phyloP scores from a whole-genome alignment of 352 stramenopile genomes.

The Globisporangium solare region DNA sequence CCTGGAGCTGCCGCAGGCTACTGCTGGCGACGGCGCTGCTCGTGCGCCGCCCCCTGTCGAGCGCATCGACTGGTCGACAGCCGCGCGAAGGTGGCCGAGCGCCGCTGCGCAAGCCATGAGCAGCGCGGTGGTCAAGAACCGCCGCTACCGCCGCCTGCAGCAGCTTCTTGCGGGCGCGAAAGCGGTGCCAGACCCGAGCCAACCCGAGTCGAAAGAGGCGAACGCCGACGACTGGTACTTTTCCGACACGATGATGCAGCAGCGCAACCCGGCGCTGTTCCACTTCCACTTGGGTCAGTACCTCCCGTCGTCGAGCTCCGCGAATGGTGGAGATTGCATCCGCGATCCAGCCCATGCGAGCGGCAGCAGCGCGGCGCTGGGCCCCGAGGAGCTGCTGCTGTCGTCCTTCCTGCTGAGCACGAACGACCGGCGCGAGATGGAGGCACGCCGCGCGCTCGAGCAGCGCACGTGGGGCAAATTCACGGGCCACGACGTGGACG shows the following conservation, averaged over 20 bases:
- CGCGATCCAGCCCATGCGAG: not conserved
- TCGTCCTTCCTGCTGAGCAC: slow-evolving; percentile 71
- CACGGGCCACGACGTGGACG: slow-evolving; percentile 27
- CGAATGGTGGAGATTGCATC: not conserved
- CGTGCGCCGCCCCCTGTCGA: not conserved
- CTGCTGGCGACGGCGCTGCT: slow-evolving; percentile 5
- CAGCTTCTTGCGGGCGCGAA: slow-evolving; percentile 38
- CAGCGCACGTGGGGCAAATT: slow-evolving; percentile 58
- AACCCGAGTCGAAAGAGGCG: slow-evolving; percentile 4
- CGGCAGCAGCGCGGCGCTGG: too few species aligned
- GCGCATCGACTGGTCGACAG: slow-evolving; percentile 8
- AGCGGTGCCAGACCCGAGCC: slow-evolving; percentile 7
- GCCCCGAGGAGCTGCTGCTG: slow-evolving; percentile 20
- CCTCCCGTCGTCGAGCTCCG: slow-evolving; percentile 10
- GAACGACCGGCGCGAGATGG: slow-evolving; percentile 64
- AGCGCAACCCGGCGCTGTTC: slow-evolving; percentile 74
- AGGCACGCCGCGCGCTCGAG: slow-evolving; percentile 49
- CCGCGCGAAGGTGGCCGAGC: not conserved
- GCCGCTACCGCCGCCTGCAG: slow-evolving; percentile 63
- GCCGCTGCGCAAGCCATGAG: not conserved
- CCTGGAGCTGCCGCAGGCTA: slow-evolving; percentile 27
- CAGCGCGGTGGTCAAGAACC: slow-evolving; percentile 53
- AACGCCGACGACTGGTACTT: slow-evolving; percentile 54
- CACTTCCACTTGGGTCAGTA: slow-evolving; percentile 83
- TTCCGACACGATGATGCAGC: slow-evolving; percentile 78